phyloP scores from a whole-genome alignment of 2,329 filamentous ascomycete genomes.

The Ceratocystis eucalypticola region DNA sequence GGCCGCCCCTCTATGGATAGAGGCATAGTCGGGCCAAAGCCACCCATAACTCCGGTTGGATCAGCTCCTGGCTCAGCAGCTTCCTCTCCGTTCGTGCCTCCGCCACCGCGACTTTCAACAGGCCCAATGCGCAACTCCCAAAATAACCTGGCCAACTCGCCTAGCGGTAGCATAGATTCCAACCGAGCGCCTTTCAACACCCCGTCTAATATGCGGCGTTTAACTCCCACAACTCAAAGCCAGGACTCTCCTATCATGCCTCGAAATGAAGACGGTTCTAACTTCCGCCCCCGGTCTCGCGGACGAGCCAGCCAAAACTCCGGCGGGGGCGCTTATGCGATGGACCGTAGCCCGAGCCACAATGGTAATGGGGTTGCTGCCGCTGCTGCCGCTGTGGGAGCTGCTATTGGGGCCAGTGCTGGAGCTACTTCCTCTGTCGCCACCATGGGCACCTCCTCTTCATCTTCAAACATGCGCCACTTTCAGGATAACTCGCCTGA shows the following conservation, averaged over 20 bases:
- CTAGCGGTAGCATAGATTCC: slow-evolving; percentile 40
- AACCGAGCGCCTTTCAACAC: slow-evolving; percentile 28
- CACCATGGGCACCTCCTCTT: not conserved
- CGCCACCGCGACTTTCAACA: slow-evolving; percentile 29
- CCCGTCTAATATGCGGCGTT: slow-evolving; percentile 33
- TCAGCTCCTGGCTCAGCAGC: slow-evolving; percentile 16
- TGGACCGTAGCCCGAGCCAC: not conserved
- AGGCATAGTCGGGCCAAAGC: slow-evolving; percentile 12
- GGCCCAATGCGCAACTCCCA: slow-evolving; percentile 23
- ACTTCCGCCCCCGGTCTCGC: slow-evolving; percentile 39
- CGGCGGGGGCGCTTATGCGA: slow-evolving; percentile 24
- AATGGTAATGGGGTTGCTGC: slow-evolving; percentile 23
- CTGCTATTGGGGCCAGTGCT: slow-evolving; percentile 1
- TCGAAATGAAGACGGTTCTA: slow-evolving; percentile 38
- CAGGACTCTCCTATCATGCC: slow-evolving; percentile 39
- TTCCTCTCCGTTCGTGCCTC: slow-evolving; percentile 26
- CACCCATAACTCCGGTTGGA: slow-evolving; percentile 18
- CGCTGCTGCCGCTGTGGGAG: slow-evolving; percentile 2
- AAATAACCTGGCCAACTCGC: slow-evolving; percentile 29
- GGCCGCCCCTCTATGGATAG: slow-evolving; percentile 18
- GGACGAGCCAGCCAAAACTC: slow-evolving; percentile 32
- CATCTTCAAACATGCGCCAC: slow-evolving; percentile 3
- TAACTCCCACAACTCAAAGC: slow-evolving; percentile 40
- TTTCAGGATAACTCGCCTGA: slow-evolving; percentile 19
- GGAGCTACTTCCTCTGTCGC: not conserved